phyloP scores from a whole-genome alignment of 1,284 basidiomycete genomes.

The Cutaneotrichosporon cyanovorans region DNA sequence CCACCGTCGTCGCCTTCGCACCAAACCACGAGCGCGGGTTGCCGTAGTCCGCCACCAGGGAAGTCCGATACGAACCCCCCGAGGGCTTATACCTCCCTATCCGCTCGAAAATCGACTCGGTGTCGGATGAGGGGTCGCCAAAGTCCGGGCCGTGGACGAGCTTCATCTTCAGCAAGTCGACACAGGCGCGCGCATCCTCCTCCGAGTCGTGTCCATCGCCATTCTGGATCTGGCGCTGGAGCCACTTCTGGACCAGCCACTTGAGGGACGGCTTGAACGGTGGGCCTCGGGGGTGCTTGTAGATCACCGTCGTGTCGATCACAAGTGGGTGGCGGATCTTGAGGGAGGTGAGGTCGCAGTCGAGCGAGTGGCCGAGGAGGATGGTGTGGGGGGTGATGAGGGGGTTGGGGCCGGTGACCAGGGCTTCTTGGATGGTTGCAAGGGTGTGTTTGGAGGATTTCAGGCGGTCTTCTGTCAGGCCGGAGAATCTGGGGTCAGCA shows the following conservation, averaged over 20 bases:
- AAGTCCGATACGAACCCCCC: conserved; percentile 47
- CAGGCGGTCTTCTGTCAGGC: conserved; percentile 71
- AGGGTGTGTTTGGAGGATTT: conserved; percentile 64
- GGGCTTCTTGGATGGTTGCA: conserved; percentile 61
- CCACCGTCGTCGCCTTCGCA: conserved; percentile 63
- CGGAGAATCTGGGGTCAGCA: conserved; percentile 63
- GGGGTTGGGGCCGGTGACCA: conserved; percentile 52
- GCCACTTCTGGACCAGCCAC: conserved; percentile 87
- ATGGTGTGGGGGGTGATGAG: conserved; percentile 61
- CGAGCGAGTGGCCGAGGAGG: conserved; percentile 86
- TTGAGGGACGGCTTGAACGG: conserved; percentile 85
- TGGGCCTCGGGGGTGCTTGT: conserved; percentile 79
- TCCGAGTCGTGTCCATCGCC: conserved; percentile 67
- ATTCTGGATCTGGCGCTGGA: conserved; percentile 74
- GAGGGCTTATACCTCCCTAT: conserved; percentile 51
- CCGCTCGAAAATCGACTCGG: conserved; percentile 77
- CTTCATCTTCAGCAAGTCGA: conserved; percentile 74
- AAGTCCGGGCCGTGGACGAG: conserved; percentile 67
- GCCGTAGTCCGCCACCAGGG: conserved; percentile 75
- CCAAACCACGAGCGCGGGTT: conserved; percentile 74
- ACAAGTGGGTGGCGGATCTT: conserved; percentile 73
- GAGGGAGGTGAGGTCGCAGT: conserved; percentile 78
- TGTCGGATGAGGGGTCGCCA: conserved; percentile 69
- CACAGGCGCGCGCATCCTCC: conserved; percentile 79
- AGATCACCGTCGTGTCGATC: conserved; percentile 81